Base-by-base conservation (phyloP, 352 stramenopile species). In the Pythium aquatile region DNA sequence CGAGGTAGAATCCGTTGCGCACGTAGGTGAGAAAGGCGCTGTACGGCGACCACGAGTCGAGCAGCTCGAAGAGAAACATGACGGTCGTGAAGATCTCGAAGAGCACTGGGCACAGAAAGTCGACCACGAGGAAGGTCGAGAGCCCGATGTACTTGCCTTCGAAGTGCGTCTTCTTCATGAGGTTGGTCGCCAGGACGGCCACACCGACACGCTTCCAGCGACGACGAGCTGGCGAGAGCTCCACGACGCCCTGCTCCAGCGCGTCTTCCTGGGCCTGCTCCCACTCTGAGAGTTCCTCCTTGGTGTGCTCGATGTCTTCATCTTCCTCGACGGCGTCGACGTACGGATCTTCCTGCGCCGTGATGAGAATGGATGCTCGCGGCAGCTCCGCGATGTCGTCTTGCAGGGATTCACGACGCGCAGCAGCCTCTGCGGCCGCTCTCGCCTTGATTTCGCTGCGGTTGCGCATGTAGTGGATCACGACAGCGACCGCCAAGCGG, bases 391-490 rank as follows among this genome's bases (percentile, higher is more conserved):
- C 11, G 9, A 24, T 11, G 6, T 56, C 13, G 2, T 39, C 8
- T 2, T 39, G 47, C 16, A 42, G 30, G 14, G 29, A 42, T 6
- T 61, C 32, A 11, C 13, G 14, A 28, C 51, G 51, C 6, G 40
- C 40, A 39, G 29, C 51, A 4, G 39, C 28, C 29, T 47, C 30
- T 2, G 44, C 24, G 30, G 33, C 37, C 40, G 28, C 33, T 47
- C 14, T 47, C 29, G 60, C 70, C n/a, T 76, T 71, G 56, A 92
- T 79, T 37, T 86, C 78, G 40, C 74, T 80, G 17, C 77, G 76
- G 68, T 93, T 83, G 48, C 83, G 83, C 33, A 91, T 26, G 67
- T 90, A 92, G 57, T 94, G 81, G 55, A 93, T 85, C 26, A 91
- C 83, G 57, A 93, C 79, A 7, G 79, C 79, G 39, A 93, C 64